Conservation (phyloP, 2,329 filamentous ascomycete genomes). For the Mycocentrospora acerina region DNA sequence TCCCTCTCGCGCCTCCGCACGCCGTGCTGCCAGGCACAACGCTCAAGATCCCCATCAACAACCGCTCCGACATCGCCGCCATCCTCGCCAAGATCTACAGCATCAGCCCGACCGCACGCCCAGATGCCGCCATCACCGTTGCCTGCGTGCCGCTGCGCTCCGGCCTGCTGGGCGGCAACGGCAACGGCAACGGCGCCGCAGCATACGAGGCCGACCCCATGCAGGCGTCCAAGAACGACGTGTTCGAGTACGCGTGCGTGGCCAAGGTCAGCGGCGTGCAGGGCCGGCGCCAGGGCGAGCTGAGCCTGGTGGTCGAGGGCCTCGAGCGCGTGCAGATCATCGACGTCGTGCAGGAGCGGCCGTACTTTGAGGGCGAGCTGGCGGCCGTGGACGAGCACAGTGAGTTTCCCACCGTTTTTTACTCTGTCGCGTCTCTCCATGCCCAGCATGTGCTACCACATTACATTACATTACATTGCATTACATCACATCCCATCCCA, state of each 20-base stretch:
- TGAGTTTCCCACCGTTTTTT: no score
- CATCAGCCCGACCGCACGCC: conserved; percentile 65
- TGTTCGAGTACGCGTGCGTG: conserved; percentile 81
- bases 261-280: conserved; percentile 53
- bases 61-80: conserved; percentile 84
- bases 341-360: conserved; percentile 72
- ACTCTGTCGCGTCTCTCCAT: no score
- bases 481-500: no score
- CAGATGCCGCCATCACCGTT: conserved; percentile 70
- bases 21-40: conserved; percentile 85
- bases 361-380: conserved; percentile 84
- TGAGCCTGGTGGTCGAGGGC: conserved; percentile 85
- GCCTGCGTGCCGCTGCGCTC: conserved; percentile 86
- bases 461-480: no score
- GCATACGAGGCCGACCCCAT: conserved; percentile 54
- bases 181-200: no score
- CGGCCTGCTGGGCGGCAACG: conserved; percentile 65
- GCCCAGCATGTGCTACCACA: no score
- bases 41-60: conserved; percentile 78
- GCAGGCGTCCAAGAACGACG: conserved; percentile 56
- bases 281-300: conserved; percentile 56
- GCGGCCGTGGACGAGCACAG: conserved; percentile 69
- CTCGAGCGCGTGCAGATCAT: conserved; percentile 74
- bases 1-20: conserved; percentile 76
- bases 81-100: conserved; percentile 85